Evolutionary conservation across 75 land plant species (phyloP), one percentile per base, ranked within the genome.

Genomic region (Azolla pinnata): DNA sequence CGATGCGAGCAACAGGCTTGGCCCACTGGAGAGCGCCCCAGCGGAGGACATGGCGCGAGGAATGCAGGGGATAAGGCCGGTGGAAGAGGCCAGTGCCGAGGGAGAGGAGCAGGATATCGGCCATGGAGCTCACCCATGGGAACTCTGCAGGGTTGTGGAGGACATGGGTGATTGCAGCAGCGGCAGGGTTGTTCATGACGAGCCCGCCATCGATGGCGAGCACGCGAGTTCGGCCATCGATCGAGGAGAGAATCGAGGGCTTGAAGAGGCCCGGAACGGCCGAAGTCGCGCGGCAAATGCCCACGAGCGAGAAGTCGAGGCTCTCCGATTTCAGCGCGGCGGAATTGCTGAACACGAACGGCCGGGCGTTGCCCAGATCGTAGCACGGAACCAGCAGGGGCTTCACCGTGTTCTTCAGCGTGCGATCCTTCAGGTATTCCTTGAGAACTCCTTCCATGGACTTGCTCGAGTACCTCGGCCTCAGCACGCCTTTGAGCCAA

Each of bases 131-230:
- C 12, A 87, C 86, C 3, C 48, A 7, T 24, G 97, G 93, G 34
- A 92, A 92, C 9, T 87, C 86, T 0, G 67, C 57, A 74, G 82
- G 80, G 73, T 92, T 87, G 57, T 87, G 93, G 31, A 92, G 66
- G 4, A 79, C 97, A 57, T 87, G 93, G 21, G 93, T 84, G 50
- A 92, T 73, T 54, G 97, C 97, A 0, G 89, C 86, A 20, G 93
- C 84, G 0, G 97, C 57, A 1, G 97, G 97, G 59, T 92, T 92
- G 78, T 88, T 85, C 97, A 92, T 84, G 9, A 88, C 93, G 1
- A 88, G 66, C 0, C 97, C 89, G 16, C 93, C 97, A 68, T 92
- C 97, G 4, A 92, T 59, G 29, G 84, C 97, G 19, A 75, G 44
- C 74, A 84, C 80, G 10, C 71, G 10, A 31, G 92, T 87, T 46